These are phyloP conservation scores for Dictyophora rubrovolvata DNA, from an alignment of 768 basidiomycete species.

Conservation along the genomic window DNA sequence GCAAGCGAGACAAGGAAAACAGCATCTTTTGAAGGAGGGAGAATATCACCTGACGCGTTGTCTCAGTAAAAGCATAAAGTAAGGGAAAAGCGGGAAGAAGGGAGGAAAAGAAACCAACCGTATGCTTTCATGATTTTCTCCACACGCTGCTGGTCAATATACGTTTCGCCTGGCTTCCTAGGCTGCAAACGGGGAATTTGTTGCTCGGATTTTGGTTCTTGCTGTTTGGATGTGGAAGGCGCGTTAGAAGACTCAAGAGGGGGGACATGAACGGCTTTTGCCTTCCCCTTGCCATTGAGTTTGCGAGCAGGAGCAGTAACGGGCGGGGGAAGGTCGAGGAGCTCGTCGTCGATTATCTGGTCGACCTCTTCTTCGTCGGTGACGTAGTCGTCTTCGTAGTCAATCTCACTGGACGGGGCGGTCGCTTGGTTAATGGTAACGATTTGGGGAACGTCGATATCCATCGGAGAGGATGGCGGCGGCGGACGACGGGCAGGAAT, in stretches of 20 bases:
- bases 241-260: constrained; percentile 1
- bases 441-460: constrained; percentile 9
- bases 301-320: not conserved
- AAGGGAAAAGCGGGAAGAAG: constrained; percentile 12
- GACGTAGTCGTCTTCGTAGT: constrained; percentile 13
- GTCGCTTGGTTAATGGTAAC: constrained; percentile 7
- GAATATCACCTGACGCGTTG: constrained; percentile 38
- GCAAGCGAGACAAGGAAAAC: constrained; percentile 66
- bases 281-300: constrained; percentile 8
- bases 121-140: constrained; percentile 76
- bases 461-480: not conserved
- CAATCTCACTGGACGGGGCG: constrained; percentile 23
- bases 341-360: constrained; percentile 41
- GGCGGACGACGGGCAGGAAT: constrained; percentile 7
- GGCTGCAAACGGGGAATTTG: constrained; percentile 7
- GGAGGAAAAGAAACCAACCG: constrained; percentile 31
- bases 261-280: constrained; percentile 4
- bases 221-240: not conserved
- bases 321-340: constrained; percentile 13
- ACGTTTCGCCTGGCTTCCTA: constrained; percentile 53
- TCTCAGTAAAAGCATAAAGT: constrained; percentile 8
- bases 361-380: constrained; percentile 46
- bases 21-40: constrained; percentile 64
- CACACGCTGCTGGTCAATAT: constrained; percentile 55
- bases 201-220: constrained; percentile 6